Evolutionary conservation across 768 basidiomycete species (phyloP).

Genomic region (Lepiota brunneoincarnata): DNA sequence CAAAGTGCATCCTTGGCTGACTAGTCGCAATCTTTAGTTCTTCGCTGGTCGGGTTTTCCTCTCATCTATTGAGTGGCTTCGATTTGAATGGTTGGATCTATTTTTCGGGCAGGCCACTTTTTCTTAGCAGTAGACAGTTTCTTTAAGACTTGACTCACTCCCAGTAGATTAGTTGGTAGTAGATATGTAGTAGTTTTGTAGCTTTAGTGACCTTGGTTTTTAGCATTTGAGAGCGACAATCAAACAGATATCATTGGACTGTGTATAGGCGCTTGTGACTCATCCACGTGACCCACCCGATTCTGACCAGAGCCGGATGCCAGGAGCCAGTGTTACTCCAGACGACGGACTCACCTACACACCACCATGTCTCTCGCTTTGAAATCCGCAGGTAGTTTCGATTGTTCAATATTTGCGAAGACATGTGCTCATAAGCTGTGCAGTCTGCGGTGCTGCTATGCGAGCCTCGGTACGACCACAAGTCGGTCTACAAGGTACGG

Average conservation of each 20-base stretch:
- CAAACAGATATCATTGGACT: neutral
- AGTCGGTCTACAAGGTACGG: conserved; percentile 39
- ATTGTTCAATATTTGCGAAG: neutral
- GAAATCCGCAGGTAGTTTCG: conserved; percentile 33
- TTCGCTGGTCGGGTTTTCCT: neutral
- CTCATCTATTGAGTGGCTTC: neutral
- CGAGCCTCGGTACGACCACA: conserved; percentile 44
- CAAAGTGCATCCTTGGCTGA: conserved; percentile 80
- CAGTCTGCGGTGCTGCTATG: conserved; percentile 33
- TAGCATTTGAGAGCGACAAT: neutral
- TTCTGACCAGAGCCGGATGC: conserved; percentile 4
- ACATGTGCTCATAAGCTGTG: conserved; percentile 8
- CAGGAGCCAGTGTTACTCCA: neutral
- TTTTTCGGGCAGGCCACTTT: too few species aligned
- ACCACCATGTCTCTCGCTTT: conserved; percentile 48
- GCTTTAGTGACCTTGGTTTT: neutral
- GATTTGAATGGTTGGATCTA: neutral
- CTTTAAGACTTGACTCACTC: neutral
- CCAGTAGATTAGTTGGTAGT: neutral
- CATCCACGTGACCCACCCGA: conserved; percentile 12
- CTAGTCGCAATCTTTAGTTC: neutral
- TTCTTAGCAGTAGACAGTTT: neutral
- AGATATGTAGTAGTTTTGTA: neutral
- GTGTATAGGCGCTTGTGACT: neutral
- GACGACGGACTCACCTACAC: conserved; percentile 1